Percentiles rank a stretch among this genome's conserved stretches.
phyloP scores from a whole-genome alignment of 148 eudicot species.

The Amaranthus palmeri region DNA sequence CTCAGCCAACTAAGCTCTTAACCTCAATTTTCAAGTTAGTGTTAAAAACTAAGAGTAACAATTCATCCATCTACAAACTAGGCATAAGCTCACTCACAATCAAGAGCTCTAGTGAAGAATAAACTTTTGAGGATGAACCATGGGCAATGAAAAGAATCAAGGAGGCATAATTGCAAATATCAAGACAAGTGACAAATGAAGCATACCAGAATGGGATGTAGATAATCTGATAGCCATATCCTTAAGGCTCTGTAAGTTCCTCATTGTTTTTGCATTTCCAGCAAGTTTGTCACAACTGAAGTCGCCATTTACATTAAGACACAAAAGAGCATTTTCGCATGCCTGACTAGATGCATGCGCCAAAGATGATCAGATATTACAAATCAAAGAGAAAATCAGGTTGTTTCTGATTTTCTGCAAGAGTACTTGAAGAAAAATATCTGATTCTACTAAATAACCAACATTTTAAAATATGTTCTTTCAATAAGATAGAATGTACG shows the following conservation, averaged over 20 bases:
- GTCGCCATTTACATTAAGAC: conserved; percentile 23
- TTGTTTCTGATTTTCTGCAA: too few relatives aligned
- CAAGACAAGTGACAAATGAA: conserved; percentile 1
- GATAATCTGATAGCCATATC: conserved; percentile 43
- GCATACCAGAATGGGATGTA: conserved; percentile 46
- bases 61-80: neutral
- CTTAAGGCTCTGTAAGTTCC: conserved; percentile 46
- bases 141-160: neutral
- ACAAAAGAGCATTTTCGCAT: conserved; percentile 54
- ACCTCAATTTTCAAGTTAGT: neutral
- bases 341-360: conserved; percentile 33
- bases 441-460: neutral
- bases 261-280: conserved; percentile 21
- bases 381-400: neutral
- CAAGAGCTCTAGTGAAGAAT: neutral
- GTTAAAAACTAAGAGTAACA: neutral
- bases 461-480: neutral
- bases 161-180: neutral
- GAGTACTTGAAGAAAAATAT: neutral
- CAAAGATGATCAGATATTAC: neutral
- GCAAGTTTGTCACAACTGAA: conserved; percentile 7
- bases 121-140: neutral
- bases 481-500: neutral
- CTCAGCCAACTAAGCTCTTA: neutral
- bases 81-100: neutral